A percentile compares a stretch with the other conserved stretches of the same genome.
Evolutionary conservation across 2,329 filamentous ascomycete species (phyloP).

Genomic region (Cladorrhinum sp.): DNA sequence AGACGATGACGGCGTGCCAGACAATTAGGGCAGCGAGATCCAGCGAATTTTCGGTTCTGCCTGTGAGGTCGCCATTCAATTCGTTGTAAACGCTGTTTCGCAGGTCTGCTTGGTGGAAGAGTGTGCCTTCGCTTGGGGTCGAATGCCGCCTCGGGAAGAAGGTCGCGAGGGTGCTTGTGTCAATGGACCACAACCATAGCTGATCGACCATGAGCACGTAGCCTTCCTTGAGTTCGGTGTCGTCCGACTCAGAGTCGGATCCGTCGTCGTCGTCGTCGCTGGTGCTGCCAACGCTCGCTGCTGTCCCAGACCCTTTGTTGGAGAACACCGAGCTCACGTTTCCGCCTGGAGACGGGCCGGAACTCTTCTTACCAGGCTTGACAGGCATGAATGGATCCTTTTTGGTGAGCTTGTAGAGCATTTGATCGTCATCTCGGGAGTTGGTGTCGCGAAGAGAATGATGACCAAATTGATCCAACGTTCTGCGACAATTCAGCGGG

Average conservation of each 20-base stretch:
- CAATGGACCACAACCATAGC: slow-evolving; percentile 60
- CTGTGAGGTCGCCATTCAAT: slow-evolving; percentile 61
- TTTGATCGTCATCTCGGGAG: slow-evolving; percentile 62
- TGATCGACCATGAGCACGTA: slow-evolving; percentile 67
- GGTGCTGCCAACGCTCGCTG: neutral
- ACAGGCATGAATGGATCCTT: slow-evolving; percentile 31
- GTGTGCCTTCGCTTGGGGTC: slow-evolving; percentile 50
- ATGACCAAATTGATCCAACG: slow-evolving; percentile 62
- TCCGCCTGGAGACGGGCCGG: neutral
- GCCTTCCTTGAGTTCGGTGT: slow-evolving; percentile 37
- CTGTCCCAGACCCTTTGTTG: neutral
- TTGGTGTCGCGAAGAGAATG: slow-evolving; percentile 59
- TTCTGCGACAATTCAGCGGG: slow-evolving; percentile 59
- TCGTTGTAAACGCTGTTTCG: slow-evolving; percentile 64
- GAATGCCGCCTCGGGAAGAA: slow-evolving; percentile 57
- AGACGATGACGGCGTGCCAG: slow-evolving; percentile 59
- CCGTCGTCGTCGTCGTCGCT: slow-evolving; percentile 27
- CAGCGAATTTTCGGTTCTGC: slow-evolving; percentile 58
- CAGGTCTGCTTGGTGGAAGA: slow-evolving; percentile 60
- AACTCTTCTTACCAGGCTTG: neutral
- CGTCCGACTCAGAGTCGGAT: slow-evolving; percentile 31
- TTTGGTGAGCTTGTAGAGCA: slow-evolving; percentile 64
- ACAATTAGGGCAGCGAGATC: slow-evolving; percentile 62
- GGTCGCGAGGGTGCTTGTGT: slow-evolving; percentile 49
- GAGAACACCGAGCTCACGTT: slow-evolving; percentile 11